phyloP scores from a whole-genome alignment of 257 asterid genomes.

The Linaria vulgaris region DNA sequence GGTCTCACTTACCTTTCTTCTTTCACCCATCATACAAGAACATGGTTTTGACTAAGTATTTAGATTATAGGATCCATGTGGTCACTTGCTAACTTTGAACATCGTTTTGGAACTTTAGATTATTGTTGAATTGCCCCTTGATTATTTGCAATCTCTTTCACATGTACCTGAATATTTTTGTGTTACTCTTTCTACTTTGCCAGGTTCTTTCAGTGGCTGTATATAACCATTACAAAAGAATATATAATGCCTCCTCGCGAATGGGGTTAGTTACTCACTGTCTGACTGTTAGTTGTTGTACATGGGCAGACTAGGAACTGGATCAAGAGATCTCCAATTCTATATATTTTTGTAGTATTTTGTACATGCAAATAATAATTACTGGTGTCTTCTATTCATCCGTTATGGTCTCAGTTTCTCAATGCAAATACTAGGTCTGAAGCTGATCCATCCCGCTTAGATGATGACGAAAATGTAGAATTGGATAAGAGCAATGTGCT shows the following conservation, averaged over 20 bases:
- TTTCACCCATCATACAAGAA: background rate
- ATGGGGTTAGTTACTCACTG: slow-evolving; percentile 60
- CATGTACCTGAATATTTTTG: background rate
- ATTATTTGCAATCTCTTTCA: background rate
- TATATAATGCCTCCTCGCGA: slow-evolving; percentile 58
- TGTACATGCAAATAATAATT: slow-evolving; percentile 6
- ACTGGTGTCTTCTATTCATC: slow-evolving; percentile 4
- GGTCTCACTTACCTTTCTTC: slow-evolving; percentile 40
- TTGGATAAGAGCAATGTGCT: slow-evolving; percentile 94
- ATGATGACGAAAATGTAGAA: slow-evolving; percentile 71
- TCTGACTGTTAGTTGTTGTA: slow-evolving; percentile 17
- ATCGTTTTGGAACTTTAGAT: background rate
- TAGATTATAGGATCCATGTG: slow-evolving; percentile 17
- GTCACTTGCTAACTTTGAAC: slow-evolving; percentile 22
- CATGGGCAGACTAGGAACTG: background rate
- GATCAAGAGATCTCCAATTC: slow-evolving; percentile 14
- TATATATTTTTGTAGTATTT: slow-evolving; percentile 17
- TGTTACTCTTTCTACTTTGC: slow-evolving; percentile 26
- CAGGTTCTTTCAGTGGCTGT: slow-evolving; percentile 95
- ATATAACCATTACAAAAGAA: slow-evolving; percentile 90
- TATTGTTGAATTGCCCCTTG: slow-evolving; percentile 17
- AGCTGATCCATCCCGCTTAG: slow-evolving; percentile 49
- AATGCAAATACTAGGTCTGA: slow-evolving; percentile 55
- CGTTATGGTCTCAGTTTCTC: slow-evolving; percentile 19
- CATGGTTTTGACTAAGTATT: slow-evolving; percentile 7